A percentile compares a stretch with the other conserved stretches of the same genome.
These are phyloP conservation scores for Sugiyamaella smithiae DNA, from an alignment of 805 yeast genomes.

Conservation along the genomic window DNA sequence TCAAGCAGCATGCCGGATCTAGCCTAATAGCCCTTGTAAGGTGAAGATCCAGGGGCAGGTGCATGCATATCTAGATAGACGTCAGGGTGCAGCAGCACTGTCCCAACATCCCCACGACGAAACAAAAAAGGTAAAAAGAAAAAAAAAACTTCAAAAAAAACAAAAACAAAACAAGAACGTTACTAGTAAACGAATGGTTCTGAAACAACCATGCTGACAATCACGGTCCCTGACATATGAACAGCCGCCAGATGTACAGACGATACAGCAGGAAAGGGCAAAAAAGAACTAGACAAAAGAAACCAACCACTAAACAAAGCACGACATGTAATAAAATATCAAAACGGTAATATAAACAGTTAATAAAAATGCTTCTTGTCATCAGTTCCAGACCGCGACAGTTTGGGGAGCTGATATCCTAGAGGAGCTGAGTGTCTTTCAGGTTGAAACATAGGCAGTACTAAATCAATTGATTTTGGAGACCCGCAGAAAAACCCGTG, in stretches of 20 bases:
- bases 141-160: neutral
- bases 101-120: too few relatives aligned
- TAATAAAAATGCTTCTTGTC: too few relatives aligned
- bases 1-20: neutral
- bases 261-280: too few relatives aligned
- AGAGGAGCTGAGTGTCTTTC: neutral
- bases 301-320: too few relatives aligned
- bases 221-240: too few relatives aligned
- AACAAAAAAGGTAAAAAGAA: neutral
- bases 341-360: too few relatives aligned
- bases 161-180: neutral
- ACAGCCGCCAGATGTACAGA: too few relatives aligned
- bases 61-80: slow-evolving; percentile 4
- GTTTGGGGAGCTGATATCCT: slow-evolving; percentile 6
- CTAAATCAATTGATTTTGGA: slow-evolving; percentile 12
- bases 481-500: slow-evolving; percentile 8
- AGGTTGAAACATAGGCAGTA: slow-evolving; percentile 8
- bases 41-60: slow-evolving; percentile 4
- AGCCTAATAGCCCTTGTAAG: neutral
- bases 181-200: too few relatives aligned
- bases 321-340: too few relatives aligned
- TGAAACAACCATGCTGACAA: too few relatives aligned
- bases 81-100: neutral
- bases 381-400: slow-evolving; percentile 2
- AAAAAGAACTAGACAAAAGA: too few relatives aligned